These are phyloP conservation scores for Ampelomyces quisqualis DNA, from an alignment of 2,329 filamentous ascomycete genomes.

Conservation along the genomic window DNA sequence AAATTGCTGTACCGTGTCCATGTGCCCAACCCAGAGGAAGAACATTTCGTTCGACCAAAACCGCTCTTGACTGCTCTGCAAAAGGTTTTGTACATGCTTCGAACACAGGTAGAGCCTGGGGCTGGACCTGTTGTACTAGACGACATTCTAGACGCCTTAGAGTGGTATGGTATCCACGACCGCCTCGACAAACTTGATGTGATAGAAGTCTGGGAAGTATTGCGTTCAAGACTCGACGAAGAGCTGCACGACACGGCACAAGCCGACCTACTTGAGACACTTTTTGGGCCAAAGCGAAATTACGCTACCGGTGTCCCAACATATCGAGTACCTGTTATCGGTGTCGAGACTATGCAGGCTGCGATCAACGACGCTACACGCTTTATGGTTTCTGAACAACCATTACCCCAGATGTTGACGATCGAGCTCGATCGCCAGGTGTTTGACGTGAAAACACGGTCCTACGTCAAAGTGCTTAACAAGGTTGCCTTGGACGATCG, in stretches of 20 bases:
- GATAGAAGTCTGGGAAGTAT: slow-evolving; percentile 56
- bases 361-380: slow-evolving; percentile 41
- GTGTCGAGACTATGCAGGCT: slow-evolving; percentile 44
- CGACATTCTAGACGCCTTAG: slow-evolving; percentile 40
- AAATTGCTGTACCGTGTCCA: slow-evolving; percentile 55
- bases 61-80: slow-evolving; percentile 55
- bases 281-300: slow-evolving; percentile 50
- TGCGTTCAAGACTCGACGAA: slow-evolving; percentile 54
- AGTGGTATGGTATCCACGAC: slow-evolving; percentile 46
- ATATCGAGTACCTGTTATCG: slow-evolving; percentile 41
- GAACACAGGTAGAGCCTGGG: slow-evolving; percentile 45
- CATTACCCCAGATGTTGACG: slow-evolving; percentile 53
- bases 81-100: slow-evolving; percentile 54
- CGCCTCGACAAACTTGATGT: slow-evolving; percentile 51
- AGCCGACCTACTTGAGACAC: slow-evolving; percentile 43
- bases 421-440: slow-evolving; percentile 60
- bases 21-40: slow-evolving; percentile 49
- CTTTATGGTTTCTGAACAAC: slow-evolving; percentile 21
- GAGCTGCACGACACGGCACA: slow-evolving; percentile 52
- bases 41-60: slow-evolving; percentile 51
- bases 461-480: slow-evolving; percentile 60
- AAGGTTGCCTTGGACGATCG: slow-evolving; percentile 58
- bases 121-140: slow-evolving; percentile 37
- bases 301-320: slow-evolving; percentile 36
- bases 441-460: slow-evolving; percentile 55